phyloP scores from a whole-genome alignment of 495 filamentous ascomycete species.

The Penicillium lagena region DNA sequence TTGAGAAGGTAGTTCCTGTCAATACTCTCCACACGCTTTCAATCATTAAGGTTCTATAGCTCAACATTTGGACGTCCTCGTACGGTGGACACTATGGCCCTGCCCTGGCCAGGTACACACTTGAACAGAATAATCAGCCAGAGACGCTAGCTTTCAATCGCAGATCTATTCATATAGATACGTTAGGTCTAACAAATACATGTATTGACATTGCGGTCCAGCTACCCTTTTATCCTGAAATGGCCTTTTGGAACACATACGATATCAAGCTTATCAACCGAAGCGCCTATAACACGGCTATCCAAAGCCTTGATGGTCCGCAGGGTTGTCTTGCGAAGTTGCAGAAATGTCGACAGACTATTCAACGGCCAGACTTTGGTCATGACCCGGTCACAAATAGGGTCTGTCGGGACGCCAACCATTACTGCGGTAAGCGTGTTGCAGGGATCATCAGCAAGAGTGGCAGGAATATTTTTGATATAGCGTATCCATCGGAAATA shows the following conservation, averaged over 20 bases:
- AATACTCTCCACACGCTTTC: too few species aligned
- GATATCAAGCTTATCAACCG: constrained; percentile 58
- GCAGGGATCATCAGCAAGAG: too few species aligned
- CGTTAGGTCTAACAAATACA: constrained; percentile 57
- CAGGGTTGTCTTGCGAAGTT: too few species aligned
- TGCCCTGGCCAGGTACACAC: constrained; percentile 57
- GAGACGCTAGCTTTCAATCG: constrained; percentile 24
- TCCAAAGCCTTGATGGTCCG: constrained; percentile 40
- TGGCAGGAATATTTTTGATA: too few species aligned
- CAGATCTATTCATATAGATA: constrained; percentile 47
- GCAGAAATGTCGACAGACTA: too few species aligned
- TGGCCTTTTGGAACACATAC: constrained; percentile 73
- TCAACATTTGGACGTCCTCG: constrained; percentile 50
- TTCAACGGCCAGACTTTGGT: too few species aligned
- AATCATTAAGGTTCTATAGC: too few species aligned
- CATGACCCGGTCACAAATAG: too few species aligned
- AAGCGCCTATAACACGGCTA: constrained; percentile 38
- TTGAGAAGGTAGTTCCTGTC: too few species aligned
- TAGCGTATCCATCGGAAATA: too few species aligned
- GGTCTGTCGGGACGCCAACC: too few species aligned
- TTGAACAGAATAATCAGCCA: constrained; percentile 50
- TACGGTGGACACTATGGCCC: constrained; percentile 68
- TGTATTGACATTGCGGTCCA: constrained; percentile 72
- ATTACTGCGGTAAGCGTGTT: too few species aligned
- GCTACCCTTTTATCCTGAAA: constrained; percentile 56